These are phyloP conservation scores for Pseudocercospora vitis DNA, from an alignment of 2,329 filamentous ascomycete species.

Conservation along the genomic window DNA sequence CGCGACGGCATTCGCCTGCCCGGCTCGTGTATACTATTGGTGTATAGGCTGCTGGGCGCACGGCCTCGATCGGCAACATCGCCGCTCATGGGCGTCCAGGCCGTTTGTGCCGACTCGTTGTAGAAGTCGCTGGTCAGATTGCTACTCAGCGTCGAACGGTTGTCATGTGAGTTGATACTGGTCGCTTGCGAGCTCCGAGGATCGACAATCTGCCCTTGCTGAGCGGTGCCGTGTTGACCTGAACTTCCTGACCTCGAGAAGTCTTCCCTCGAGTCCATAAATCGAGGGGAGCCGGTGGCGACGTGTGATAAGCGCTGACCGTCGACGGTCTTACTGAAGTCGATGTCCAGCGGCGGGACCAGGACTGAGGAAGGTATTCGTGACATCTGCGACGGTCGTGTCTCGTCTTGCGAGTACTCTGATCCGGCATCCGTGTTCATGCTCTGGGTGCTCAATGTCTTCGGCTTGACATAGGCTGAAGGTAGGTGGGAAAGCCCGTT, in stretches of 20 bases:
- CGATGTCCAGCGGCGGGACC: constrained; percentile 66
- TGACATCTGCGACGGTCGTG: constrained; percentile 48
- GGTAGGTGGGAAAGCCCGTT: constrained; percentile 37
- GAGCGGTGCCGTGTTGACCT: constrained; percentile 17
- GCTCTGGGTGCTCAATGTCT: constrained; percentile 45
- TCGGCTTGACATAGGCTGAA: constrained; percentile 38
- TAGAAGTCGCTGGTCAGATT: constrained; percentile 36
- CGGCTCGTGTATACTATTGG: constrained; percentile 44
- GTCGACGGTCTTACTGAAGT: constrained; percentile 51
- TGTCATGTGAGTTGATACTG: constrained; percentile 31
- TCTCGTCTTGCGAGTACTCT: constrained; percentile 42
- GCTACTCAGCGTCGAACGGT: constrained; percentile 33
- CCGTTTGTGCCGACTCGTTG: constrained; percentile 33
- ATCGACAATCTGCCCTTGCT: constrained; percentile 36
- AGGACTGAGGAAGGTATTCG: constrained; percentile 59
- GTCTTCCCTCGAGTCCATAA: constrained; percentile 57
- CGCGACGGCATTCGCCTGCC: constrained; percentile 48
- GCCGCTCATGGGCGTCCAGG: constrained; percentile 36
- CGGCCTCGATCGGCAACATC: constrained; percentile 32
- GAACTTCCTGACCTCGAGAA: constrained; percentile 36
- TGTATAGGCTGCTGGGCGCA: constrained; percentile 48
- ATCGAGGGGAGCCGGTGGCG: constrained; percentile 67
- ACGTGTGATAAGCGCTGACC: constrained; percentile 66
- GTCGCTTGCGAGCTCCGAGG: constrained; percentile 30
- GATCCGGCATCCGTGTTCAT: constrained; percentile 44